A percentile compares a stretch with the other conserved stretches of the same genome.
Evolutionary conservation across 2,329 filamentous ascomycete genomes (phyloP).

Genomic region (Aspergillus sp.): DNA sequence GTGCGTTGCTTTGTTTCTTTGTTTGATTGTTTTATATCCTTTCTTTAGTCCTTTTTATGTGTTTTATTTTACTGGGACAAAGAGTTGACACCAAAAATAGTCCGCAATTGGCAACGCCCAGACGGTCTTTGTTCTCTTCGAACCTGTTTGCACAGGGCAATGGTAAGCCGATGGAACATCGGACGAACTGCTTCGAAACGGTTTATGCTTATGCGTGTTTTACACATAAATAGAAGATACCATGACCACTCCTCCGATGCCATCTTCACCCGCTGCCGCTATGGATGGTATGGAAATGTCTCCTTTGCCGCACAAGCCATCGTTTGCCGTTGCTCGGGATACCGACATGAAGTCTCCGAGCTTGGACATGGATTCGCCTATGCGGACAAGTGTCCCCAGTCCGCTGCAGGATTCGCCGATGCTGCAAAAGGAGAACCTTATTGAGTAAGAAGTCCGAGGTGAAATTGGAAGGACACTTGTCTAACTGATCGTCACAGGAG

Average conservation of each 20-base stretch:
- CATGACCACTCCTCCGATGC: constrained; percentile 76
- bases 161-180: constrained; percentile 19
- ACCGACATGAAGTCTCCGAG: constrained; percentile 67
- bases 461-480: not conserved
- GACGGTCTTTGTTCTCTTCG: constrained; percentile 74
- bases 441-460: constrained; percentile 27
- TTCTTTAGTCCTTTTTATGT: constrained; percentile 1
- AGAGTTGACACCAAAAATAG: constrained; percentile 48
- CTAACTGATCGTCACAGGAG: constrained; percentile 44
- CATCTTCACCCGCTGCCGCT: constrained; percentile 65
- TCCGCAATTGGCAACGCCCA: constrained; percentile 74
- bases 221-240: constrained; percentile 50
- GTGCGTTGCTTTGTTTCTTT: constrained; percentile 23
- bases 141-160: constrained; percentile 57
- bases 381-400: constrained; percentile 31
- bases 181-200: not conserved
- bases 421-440: constrained; percentile 18
- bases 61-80: constrained; percentile 11
- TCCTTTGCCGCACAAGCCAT: constrained; percentile 78
- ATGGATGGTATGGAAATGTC: constrained; percentile 89
- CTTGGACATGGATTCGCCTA: constrained; percentile 46
- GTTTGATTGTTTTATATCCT: constrained; percentile 9
- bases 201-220: constrained; percentile 16
- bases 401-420: constrained; percentile 35
- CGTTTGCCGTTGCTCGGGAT: constrained; percentile 54